Base-by-base conservation (phyloP, 768 basidiomycete genomes). In the Leucosporidium scottii region DNA sequence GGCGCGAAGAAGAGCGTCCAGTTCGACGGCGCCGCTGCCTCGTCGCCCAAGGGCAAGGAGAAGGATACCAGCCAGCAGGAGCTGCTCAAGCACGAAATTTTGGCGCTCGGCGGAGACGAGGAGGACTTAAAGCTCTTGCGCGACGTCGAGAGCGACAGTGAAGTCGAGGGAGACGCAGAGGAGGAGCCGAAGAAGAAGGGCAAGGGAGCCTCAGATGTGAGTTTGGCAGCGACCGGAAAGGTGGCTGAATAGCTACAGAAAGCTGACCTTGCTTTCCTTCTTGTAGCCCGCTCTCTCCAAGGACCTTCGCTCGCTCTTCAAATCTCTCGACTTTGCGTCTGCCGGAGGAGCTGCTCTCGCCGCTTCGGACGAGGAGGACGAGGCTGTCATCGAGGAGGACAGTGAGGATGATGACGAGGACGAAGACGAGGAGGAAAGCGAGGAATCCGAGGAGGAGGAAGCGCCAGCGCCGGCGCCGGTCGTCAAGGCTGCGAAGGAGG, bases 251-350 rank as follows among this genome's bases (percentile, higher is more conserved):
- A 36, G 39, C 39, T 34, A 28, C 30, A 34, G 55, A 21, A 23
- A 20, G 47, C 54, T 17, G 57, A 56, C 10, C 44, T 2, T 9
- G 10, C 39, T 55, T 28, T 31, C 18, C 23, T 5, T 31, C 18
- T 25, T 63, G 47, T 66, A 83, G 84, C 79, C 80, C 64, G 67
- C 72, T 21, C 78, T 84, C 21, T 73, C 80, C 28, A 80, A 80
- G 62, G 84, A 83, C 75, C 79, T 82, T 61, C 81, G 80, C 39
- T 81, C 80, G 69, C 83, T 82, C 72, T 74, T 83, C 58, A 81
- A 81, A 64, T 72, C 53, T 6, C 67, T 74, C 65, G 75, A 78
- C 31, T 78, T 77, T 34, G 66, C 68, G 13, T 74, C 75, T 2
- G 75, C 69, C 1, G 69, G 64, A 4, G 64, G 66, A 0, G 61